Conservation (phyloP, 306 rosid species). For the cucumber (Cucumis sativus) region DNA sequence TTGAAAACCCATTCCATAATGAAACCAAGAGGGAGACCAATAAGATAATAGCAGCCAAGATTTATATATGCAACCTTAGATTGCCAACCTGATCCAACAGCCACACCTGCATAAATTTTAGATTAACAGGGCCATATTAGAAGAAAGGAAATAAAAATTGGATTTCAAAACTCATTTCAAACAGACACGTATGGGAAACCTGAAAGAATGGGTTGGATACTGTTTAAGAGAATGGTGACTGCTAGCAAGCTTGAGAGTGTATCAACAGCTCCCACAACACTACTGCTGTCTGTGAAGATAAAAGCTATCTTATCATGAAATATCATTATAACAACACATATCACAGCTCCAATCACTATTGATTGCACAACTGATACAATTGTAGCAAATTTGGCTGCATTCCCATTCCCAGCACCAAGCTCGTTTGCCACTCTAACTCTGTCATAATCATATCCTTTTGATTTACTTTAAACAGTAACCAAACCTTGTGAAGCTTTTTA, state of each 20-base stretch:
- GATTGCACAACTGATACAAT: constrained; percentile 31
- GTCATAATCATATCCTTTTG: background rate
- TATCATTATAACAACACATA: constrained; percentile 29
- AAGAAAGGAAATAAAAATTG: too few relatives aligned
- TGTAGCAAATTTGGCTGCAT: constrained; percentile 52
- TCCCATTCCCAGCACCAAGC: constrained; percentile 62
- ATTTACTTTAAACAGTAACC: too few relatives aligned
- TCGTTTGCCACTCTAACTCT: constrained; percentile 76
- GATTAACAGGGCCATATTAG: background rate
- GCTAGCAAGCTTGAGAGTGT: constrained; percentile 33
- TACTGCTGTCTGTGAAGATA: constrained; percentile 42
- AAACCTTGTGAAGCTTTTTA: background rate
- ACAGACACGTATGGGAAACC: constrained; percentile 15
- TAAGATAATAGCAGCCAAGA: constrained; percentile 37
- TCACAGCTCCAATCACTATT: constrained; percentile 25
- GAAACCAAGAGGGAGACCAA: constrained; percentile 21
- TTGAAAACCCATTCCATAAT: background rate
- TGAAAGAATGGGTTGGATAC: constrained; percentile 53
- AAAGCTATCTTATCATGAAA: constrained; percentile 31
- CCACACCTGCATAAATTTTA: constrained; percentile 16
- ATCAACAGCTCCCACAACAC: constrained; percentile 35
- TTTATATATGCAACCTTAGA: constrained; percentile 41
- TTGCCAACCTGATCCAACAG: constrained; percentile 73
- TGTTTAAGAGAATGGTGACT: constrained; percentile 46
- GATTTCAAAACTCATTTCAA: too few relatives aligned